Base-by-base conservation (phyloP, 2,329 filamentous ascomycete species). In the Emmonsia crescens region DNA sequence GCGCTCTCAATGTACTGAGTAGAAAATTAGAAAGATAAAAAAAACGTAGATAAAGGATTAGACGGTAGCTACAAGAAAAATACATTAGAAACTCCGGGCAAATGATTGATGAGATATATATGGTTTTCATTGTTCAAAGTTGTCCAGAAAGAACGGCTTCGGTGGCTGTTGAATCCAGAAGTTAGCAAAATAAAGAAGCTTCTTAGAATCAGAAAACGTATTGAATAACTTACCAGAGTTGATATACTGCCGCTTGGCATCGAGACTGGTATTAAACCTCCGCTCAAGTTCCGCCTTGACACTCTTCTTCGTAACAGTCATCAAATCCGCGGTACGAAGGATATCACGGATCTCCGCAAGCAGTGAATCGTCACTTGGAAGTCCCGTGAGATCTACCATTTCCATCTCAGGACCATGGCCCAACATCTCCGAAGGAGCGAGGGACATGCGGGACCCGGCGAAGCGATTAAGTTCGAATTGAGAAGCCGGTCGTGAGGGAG, bases 231-330 rank as follows among this genome's bases (percentile, higher is more conserved):
- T 86, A 93, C 89, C 89, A 78, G 87, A 91, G 75, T 91, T 92
- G 73, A 99, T 97, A 76, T 96, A 99, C 62, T 89, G 85, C 76
- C 92, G 88, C 82, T 90, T 95, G 60, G 86, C 81, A 73, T 97
- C 92, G 63, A 99, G 82, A 63, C 86, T 84, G 65, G 96, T 86
- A 64, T 89, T 89, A 71, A 99, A 99, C 65, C 92, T 84, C 70
- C 86, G 85, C 81, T 99, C 94, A 62, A 99, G 79, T 79, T 99
- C 94, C 68, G 84, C 78, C 82, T 97, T 97, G 76, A 99, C 89
- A 69, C 89, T 91, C 85, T 99, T 99, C 85, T 99, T 99, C 67
- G 94, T 99, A 51, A 99, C 90, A 4, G 85, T 92, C 94, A 99
- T 99, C 71, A 99, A 78, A 77, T 99, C 94, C 1, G 91, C 92